Percentiles rank a stretch among this genome's conserved stretches.
phyloP scores from a whole-genome alignment of 1,284 basidiomycete species.

The Amylostereum chailletii region DNA sequence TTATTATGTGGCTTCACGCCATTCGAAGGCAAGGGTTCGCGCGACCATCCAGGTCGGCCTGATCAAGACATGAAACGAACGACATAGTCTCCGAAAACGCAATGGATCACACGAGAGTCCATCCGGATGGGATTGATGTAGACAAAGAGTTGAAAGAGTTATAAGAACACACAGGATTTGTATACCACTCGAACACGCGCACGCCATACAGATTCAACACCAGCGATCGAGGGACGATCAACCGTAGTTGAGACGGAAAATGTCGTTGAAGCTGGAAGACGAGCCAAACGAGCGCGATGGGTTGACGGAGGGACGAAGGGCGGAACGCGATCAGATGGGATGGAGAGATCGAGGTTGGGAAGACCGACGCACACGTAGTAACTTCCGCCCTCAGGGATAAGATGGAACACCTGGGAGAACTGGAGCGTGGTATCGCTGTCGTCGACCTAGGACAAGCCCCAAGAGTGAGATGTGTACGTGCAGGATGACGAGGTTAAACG shows the following conservation, averaged over 20 bases:
- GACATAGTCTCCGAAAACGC: too few relatives aligned
- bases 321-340: constrained; percentile 2
- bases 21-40: too few relatives aligned
- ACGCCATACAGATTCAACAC: too few relatives aligned
- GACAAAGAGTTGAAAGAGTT: too few relatives aligned
- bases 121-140: too few relatives aligned
- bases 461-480: neutral
- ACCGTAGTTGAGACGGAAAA: constrained; percentile 81
- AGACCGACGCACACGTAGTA: constrained; percentile 74
- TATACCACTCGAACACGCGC: too few relatives aligned
- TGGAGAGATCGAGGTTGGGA: constrained; percentile 3
- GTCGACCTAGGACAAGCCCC: constrained; percentile 52
- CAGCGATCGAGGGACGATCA: constrained; percentile 13
- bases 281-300: neutral
- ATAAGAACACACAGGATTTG: too few relatives aligned
- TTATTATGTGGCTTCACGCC: too few relatives aligned
- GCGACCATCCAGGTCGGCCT: too few relatives aligned
- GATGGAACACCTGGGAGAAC: constrained; percentile 90
- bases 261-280: constrained; percentile 63
- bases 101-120: too few relatives aligned
- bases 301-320: neutral
- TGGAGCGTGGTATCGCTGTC: constrained; percentile 71
- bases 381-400: constrained; percentile 67
- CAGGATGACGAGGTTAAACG: constrained; percentile 18
- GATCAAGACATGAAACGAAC: too few relatives aligned